Percentiles rank a stretch among this genome's conserved stretches.
phyloP scores from a whole-genome alignment of 129 eudicot genomes.

The Tagetes erecta region DNA sequence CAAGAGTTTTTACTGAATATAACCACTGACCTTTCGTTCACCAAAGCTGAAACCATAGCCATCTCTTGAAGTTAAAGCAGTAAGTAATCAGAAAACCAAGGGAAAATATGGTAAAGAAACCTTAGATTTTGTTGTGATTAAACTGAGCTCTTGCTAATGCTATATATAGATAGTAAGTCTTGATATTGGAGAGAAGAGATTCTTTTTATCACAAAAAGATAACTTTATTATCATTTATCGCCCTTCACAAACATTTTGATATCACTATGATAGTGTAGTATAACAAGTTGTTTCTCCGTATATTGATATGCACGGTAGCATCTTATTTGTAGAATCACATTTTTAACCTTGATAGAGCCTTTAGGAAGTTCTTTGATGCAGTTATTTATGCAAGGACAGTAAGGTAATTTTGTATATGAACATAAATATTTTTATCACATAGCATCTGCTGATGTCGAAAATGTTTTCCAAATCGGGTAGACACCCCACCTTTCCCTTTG shows the following conservation, averaged over 20 bases:
- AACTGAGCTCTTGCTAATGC: conserved; percentile 28
- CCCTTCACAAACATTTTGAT: conserved; percentile 15
- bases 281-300: conserved; percentile 38
- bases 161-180: conserved; percentile 34
- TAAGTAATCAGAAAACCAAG: background rate
- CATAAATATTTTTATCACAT: conserved; percentile 5
- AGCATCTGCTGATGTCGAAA: conserved; percentile 34
- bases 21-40: conserved; percentile 54
- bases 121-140: conserved; percentile 27
- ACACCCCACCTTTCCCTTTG: conserved; percentile 10
- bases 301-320: conserved; percentile 29
- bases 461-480: conserved; percentile 22
- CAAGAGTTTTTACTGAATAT: conserved; percentile 67
- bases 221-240: conserved; percentile 16
- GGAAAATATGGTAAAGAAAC: conserved; percentile 6
- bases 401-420: conserved; percentile 25
- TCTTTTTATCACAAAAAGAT: conserved; percentile 12
- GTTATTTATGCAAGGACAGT: conserved; percentile 22
- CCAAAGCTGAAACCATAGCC: conserved; percentile 46
- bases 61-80: conserved; percentile 27
- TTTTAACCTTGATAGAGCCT: conserved; percentile 28
- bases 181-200: conserved; percentile 20
- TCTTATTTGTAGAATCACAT: conserved; percentile 25
- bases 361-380: conserved; percentile 12
- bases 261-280: conserved; percentile 8